Conservation (phyloP, 2,329 filamentous ascomycete genomes). For the Beauveria pseudobassiana region DNA sequence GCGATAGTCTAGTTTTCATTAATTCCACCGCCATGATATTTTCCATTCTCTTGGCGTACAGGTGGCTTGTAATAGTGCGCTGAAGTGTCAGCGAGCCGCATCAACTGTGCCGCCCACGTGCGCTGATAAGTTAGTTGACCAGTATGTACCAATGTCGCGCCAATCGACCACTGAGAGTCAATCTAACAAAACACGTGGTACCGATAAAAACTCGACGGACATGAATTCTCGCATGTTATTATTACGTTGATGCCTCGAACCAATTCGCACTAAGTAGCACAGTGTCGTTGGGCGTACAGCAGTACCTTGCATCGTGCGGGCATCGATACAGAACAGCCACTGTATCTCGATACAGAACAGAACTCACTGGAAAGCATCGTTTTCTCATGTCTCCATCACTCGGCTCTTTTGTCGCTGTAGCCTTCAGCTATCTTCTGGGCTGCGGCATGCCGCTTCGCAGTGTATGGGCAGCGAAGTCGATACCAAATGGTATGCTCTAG, state of each 20-base stretch:
- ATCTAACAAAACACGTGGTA: neutral
- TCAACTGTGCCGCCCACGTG: neutral
- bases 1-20: neutral
- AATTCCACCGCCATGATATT: no score
- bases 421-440: slow-evolving; percentile 5
- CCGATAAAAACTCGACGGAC: neutral
- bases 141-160: neutral
- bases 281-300: neutral
- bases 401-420: neutral
- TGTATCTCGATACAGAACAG: neutral
- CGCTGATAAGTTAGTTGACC: neutral
- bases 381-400: neutral
- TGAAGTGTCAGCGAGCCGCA: neutral
- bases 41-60: neutral
- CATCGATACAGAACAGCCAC: neutral
- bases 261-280: neutral
- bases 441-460: slow-evolving; percentile 7
- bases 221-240: neutral
- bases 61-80: neutral
- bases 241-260: no score
- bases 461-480: slow-evolving; percentile 24
- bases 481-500: slow-evolving; percentile 50
- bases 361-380: no score
- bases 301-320: neutral
- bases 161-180: neutral